Percentiles rank a stretch among this genome's conserved stretches.
Conservation (phyloP, 1,139 yeast species). For the Nakaseomyces kungkrabaensis region DNA sequence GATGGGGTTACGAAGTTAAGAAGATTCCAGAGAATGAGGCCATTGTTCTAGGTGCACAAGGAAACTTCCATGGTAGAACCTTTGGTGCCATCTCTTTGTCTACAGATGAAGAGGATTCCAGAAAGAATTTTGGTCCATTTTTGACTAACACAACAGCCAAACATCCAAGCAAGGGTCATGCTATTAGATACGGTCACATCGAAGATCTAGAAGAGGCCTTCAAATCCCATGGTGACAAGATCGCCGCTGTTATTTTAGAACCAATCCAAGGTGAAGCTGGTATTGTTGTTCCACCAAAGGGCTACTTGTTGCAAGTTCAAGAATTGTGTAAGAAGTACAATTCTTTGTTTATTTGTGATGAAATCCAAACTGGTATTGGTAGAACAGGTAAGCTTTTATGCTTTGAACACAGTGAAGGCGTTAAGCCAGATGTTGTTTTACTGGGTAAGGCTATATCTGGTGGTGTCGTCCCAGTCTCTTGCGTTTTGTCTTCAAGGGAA, state of each 20-base stretch:
- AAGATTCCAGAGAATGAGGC: slow-evolving; percentile 79
- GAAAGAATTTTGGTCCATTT: slow-evolving; percentile 84
- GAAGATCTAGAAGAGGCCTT: slow-evolving; percentile 84
- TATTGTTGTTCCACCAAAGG: slow-evolving; percentile 84
- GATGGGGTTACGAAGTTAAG: slow-evolving; percentile 92
- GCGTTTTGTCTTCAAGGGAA: slow-evolving; percentile 77
- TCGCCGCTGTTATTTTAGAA: slow-evolving; percentile 86
- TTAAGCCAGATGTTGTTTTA: slow-evolving; percentile 75
- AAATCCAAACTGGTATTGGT: slow-evolving; percentile 95
- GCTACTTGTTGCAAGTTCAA: slow-evolving; percentile 64
- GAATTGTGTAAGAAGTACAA: slow-evolving; percentile 74
- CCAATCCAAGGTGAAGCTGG: slow-evolving; percentile 99
- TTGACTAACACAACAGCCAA: slow-evolving; percentile 73
- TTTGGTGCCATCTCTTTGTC: slow-evolving; percentile 93
- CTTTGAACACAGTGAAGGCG: slow-evolving; percentile 72
- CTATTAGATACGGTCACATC: slow-evolving; percentile 67
- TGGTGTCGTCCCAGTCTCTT: slow-evolving; percentile 88
- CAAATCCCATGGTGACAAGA: slow-evolving; percentile 74
- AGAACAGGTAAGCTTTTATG: slow-evolving; percentile 94
- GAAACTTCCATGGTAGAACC: slow-evolving; percentile 95
- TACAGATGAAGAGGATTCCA: slow-evolving; percentile 83
- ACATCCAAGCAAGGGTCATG: slow-evolving; percentile 40
- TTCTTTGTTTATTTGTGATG: slow-evolving; percentile 85
- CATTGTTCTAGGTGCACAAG: slow-evolving; percentile 73
- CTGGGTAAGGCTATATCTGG: slow-evolving; percentile 95